Evolutionary conservation across 441 rosid species (phyloP), one percentile per base, ranked within the genome.

Genomic region (Populus tomentosa): DNA sequence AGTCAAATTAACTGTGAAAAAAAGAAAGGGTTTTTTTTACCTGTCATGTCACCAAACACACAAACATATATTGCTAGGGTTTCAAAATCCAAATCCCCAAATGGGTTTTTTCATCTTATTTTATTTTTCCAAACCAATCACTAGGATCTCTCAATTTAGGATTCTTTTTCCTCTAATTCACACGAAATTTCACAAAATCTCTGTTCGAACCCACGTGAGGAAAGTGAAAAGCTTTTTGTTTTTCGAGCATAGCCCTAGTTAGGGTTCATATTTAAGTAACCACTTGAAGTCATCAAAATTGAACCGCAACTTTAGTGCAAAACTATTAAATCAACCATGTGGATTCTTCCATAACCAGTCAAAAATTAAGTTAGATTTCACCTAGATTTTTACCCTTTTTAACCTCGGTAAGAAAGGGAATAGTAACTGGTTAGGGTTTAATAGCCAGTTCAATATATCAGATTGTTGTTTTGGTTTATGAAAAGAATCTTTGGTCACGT

Each of bases 401-500:
- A 74, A 69, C 40, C 68, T 36, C 11, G 70, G 67, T 59, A 23
- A 71, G 40, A 16, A 16, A 50, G 3, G 14, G 32, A 35, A 38
- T 13, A 67, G 62, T 18, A 32, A 73, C 36, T 42, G 38, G 74
- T 74, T 80, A 76, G 85, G 89, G 88, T 85, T 78, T 83, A 82
- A 71, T 77, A 69, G 74, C 83, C 78, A 85, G 82, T 78, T 66
- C 61, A 82, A 85, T 78, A 82, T 62, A 61, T 82, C 79, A 79
- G 20, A 21, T 70, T 53, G 59, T 36, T 50, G 38, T 63, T 75
- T 81, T 85, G 82, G 84, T 81, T 80, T 77, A 74, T 85, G 72
- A 84, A 77, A 74, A 85, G 89, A 90, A 92, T 91, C 93, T 91
- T 87, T 88, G 84, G 89, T 88, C 87, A 86, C 91, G 90, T 91